A percentile compares a stretch with the other conserved stretches of the same genome.
Conservation (phyloP, 805 yeast genomes). For the Yamadazyma sp. region DNA sequence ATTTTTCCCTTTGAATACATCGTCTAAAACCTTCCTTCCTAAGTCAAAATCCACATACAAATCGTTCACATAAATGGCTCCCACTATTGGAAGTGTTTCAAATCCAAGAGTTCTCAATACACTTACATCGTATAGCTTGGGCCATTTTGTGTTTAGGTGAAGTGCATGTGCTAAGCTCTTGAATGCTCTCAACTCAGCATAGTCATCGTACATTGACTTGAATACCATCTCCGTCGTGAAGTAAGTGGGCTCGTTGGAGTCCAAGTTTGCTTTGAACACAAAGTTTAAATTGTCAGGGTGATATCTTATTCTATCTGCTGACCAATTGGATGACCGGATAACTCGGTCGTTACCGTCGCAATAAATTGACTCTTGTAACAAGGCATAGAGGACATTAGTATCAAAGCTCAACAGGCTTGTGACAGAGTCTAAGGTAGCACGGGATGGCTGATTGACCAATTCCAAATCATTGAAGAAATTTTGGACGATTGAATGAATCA, state of each 20-base stretch:
- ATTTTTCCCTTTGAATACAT: slow-evolving; percentile 30
- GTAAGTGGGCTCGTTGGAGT: slow-evolving; percentile 26
- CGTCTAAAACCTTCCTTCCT: slow-evolving; percentile 34
- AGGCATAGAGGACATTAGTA: slow-evolving; percentile 53
- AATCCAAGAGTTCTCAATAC: slow-evolving; percentile 29
- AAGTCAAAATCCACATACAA: slow-evolving; percentile 52
- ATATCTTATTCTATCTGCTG: slow-evolving; percentile 44
- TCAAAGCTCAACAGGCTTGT: slow-evolving; percentile 45
- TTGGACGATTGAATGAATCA: slow-evolving; percentile 44
- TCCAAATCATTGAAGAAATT: slow-evolving; percentile 41
- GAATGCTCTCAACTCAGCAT: slow-evolving; percentile 39
- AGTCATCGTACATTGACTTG: slow-evolving; percentile 52
- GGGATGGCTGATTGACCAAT: slow-evolving; percentile 36
- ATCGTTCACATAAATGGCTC: slow-evolving; percentile 49
- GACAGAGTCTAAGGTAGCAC: slow-evolving; percentile 31
- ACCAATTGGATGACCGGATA: slow-evolving; percentile 40
- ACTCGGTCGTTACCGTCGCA: slow-evolving; percentile 37
- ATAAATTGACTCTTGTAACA: slow-evolving; percentile 61
- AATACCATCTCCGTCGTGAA: slow-evolving; percentile 60
- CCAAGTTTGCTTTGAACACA: slow-evolving; percentile 21
- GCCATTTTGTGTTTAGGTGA: slow-evolving; percentile 37
- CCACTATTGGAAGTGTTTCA: slow-evolving; percentile 45
- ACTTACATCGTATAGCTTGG: slow-evolving; percentile 33
- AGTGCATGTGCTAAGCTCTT: slow-evolving; percentile 40
- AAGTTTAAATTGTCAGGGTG: slow-evolving; percentile 24